Conservation (phyloP, 2,329 filamentous ascomycete genomes). For the Fusarium kyushuense region DNA sequence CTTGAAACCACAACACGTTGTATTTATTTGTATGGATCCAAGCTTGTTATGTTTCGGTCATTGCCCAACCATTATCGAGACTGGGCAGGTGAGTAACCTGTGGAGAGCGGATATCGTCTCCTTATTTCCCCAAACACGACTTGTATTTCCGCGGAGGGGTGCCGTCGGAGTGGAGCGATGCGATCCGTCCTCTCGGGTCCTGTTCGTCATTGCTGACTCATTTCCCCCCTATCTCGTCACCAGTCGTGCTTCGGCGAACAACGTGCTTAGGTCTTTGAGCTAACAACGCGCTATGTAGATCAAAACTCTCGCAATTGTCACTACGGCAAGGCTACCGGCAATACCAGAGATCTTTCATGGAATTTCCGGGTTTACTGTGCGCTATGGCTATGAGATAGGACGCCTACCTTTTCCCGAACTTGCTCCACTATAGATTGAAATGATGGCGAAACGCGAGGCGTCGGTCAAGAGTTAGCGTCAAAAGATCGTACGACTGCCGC, state of each 20-base stretch:
- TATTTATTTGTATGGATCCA: not conserved
- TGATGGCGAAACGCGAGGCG: conserved; percentile 43
- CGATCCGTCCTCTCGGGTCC: conserved; percentile 30
- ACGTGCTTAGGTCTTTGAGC: not conserved
- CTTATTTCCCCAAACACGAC: conserved; percentile 10
- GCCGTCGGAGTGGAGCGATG: conserved; percentile 27
- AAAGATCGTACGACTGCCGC: conserved; percentile 49
- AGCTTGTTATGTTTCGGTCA: not conserved
- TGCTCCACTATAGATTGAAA: conserved; percentile 34
- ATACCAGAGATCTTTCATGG: conserved; percentile 9
- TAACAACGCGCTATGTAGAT: conserved; percentile 1
- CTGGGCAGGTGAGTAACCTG: not conserved
- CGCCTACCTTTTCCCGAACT: conserved; percentile 29
- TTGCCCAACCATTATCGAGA: conserved; percentile 20
- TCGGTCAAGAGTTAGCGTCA: conserved; percentile 41
- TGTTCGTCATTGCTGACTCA: conserved; percentile 22
- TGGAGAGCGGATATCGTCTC: conserved; percentile 12
- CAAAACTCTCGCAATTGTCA: not conserved
- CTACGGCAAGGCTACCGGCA: conserved; percentile 26
- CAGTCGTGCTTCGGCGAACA: conserved; percentile 19
- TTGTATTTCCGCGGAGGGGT: conserved; percentile 30
- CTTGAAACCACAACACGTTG: conserved; percentile 18
- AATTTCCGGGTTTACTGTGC: conserved; percentile 21
- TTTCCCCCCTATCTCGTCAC: conserved; percentile 24
- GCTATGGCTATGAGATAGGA: conserved; percentile 5